A percentile compares a stretch with the other conserved stretches of the same genome.
phyloP scores from a whole-genome alignment of 2,329 filamentous ascomycete genomes.

The Sporothrix phasma region DNA sequence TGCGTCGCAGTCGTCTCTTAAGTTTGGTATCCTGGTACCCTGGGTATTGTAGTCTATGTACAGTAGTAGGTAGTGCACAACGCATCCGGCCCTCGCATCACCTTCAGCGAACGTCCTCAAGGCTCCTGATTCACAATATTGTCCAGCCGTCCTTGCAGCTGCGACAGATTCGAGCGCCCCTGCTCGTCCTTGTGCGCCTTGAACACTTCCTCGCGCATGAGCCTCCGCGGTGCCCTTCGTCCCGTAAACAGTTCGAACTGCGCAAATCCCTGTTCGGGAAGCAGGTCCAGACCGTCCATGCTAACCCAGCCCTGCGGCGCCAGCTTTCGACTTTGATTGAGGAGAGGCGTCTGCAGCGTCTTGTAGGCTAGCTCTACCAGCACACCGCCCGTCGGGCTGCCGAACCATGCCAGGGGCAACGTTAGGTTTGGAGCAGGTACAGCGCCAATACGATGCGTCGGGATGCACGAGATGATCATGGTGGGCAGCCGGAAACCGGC shows the following conservation, averaged over 20 bases:
- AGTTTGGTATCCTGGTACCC: neutral
- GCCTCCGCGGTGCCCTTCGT: constrained; percentile 54
- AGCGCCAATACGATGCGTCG: constrained; percentile 51
- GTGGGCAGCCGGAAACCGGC: constrained; percentile 51
- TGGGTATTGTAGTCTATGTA: neutral
- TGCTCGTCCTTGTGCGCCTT: constrained; percentile 33
- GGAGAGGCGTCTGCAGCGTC: constrained; percentile 56
- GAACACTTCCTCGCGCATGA: constrained; percentile 54
- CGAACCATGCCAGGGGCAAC: constrained; percentile 58
- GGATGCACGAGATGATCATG: constrained; percentile 67
- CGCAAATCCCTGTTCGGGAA: constrained; percentile 65
- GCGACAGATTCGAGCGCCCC: constrained; percentile 17
- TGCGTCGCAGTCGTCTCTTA: neutral
- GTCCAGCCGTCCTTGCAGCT: constrained; percentile 32
- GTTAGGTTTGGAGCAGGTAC: constrained; percentile 56
- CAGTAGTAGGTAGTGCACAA: neutral
- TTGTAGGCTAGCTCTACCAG: constrained; percentile 65
- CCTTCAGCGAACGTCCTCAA: constrained; percentile 13
- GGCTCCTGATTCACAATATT: constrained; percentile 33
- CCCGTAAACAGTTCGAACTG: constrained; percentile 70
- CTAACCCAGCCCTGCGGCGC: constrained; percentile 55
- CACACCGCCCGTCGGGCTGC: constrained; percentile 61
- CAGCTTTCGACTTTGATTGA: constrained; percentile 50
- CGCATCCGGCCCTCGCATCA: neutral
- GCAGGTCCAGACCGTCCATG: constrained; percentile 60